A percentile compares a stretch with the other conserved stretches of the same genome.
These are phyloP conservation scores for Ascocoryne sarcoides DNA, from an alignment of 2,329 filamentous ascomycete species.

Conservation along the genomic window DNA sequence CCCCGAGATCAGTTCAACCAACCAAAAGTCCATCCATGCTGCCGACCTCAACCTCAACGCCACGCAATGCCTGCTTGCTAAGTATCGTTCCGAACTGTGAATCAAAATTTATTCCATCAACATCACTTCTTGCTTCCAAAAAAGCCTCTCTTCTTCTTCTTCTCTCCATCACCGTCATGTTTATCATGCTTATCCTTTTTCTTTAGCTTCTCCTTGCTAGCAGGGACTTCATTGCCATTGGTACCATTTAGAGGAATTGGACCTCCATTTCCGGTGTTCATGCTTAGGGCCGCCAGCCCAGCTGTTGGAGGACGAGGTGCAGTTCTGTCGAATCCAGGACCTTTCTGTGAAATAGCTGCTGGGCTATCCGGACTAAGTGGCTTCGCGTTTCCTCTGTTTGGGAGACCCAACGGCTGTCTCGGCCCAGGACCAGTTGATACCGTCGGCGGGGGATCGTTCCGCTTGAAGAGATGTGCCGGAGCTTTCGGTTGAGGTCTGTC, in stretches of 20 bases:
- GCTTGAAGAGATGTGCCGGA: constrained; percentile 79
- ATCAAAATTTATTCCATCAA: not conserved
- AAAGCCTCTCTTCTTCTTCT: constrained; percentile 55
- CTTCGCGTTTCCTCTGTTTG: constrained; percentile 18
- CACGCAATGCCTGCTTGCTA: not conserved
- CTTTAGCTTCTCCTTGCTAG: constrained; percentile 35
- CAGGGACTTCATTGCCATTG: constrained; percentile 17
- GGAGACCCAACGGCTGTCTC: constrained; percentile 11
- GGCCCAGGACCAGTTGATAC: constrained; percentile 16
- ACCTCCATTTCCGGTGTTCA: constrained; percentile 18
- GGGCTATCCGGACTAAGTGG: constrained; percentile 23
- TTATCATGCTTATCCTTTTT: constrained; percentile 42
- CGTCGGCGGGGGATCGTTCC: constrained; percentile 43
- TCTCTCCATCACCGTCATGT: constrained; percentile 32
- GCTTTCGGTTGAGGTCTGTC: constrained; percentile 74
- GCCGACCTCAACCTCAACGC: not conserved
- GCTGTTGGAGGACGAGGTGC: constrained; percentile 24
- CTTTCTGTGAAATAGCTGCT: constrained; percentile 17
- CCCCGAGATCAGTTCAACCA: not conserved
- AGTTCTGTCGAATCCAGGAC: constrained; percentile 12
- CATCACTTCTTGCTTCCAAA: constrained; percentile 47
- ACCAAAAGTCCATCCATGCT: not conserved
- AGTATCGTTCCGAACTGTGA: not conserved
- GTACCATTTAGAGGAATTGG: constrained; percentile 24
- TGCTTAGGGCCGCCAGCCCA: constrained; percentile 19